Evolutionary conservation across 2,329 filamentous ascomycete species (phyloP).

Genomic region (Elsinoe fawcettii): DNA sequence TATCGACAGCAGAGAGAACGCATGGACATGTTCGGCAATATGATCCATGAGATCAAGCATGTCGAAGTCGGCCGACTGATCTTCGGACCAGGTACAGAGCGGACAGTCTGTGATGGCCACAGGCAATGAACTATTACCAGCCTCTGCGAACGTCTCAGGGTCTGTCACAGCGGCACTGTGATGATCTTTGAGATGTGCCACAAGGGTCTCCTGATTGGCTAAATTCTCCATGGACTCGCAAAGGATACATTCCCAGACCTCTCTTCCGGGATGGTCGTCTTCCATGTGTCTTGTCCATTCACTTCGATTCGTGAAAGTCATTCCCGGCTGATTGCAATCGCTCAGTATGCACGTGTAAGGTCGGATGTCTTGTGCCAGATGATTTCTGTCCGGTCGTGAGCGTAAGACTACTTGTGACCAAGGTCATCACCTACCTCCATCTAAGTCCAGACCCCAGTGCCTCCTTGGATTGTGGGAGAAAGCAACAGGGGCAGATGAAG

Average conservation of each 20-base stretch:
- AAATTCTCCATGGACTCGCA: background rate
- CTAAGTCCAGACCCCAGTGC: background rate
- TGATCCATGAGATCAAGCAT: background rate
- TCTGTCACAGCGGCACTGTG: background rate
- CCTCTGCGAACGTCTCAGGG: background rate
- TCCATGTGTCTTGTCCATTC: background rate
- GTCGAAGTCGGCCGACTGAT: background rate
- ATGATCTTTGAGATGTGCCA: no score
- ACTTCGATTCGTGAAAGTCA: background rate
- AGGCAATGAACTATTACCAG: background rate
- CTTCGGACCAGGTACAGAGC: background rate
- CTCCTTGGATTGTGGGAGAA: background rate
- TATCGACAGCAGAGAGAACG: background rate
- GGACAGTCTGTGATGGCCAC: background rate
- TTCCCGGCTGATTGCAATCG: background rate
- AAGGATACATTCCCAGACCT: background rate
- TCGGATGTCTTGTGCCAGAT: background rate
- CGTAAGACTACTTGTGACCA: background rate
- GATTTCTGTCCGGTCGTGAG: background rate
- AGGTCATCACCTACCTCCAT: background rate
- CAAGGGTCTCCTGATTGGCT: no score
- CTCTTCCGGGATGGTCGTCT: background rate
- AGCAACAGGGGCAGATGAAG: background rate
- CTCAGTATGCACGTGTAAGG: background rate
- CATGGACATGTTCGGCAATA: background rate